Evolutionary conservation across 805 yeast genomes (phyloP).

Genomic region (Kregervanrija pseudodelftensis): DNA sequence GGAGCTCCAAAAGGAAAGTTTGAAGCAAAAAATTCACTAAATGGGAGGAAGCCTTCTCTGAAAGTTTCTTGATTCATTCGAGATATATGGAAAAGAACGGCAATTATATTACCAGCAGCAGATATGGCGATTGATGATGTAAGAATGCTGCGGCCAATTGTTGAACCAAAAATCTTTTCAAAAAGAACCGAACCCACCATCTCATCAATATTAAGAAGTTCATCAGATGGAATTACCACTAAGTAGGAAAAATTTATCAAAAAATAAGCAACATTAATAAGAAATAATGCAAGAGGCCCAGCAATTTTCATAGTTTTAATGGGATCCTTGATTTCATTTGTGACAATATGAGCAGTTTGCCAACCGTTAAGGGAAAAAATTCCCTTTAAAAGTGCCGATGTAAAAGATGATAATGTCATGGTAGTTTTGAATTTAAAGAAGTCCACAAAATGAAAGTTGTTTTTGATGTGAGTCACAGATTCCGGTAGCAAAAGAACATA

Average conservation of each 20-base stretch:
- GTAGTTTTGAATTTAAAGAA: conserved; percentile 23
- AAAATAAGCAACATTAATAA: conserved; percentile 38
- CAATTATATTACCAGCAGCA: conserved; percentile 50
- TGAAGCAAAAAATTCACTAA: conserved; percentile 42
- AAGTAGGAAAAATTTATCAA: conserved; percentile 44
- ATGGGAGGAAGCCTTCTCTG: conserved; percentile 49
- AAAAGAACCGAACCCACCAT: conserved; percentile 46
- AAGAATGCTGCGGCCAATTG: conserved; percentile 40
- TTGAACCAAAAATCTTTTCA: conserved; percentile 42
- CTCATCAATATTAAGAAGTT: conserved; percentile 38
- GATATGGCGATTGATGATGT: conserved; percentile 45
- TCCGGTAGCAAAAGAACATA: conserved; percentile 49
- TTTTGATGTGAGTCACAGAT: conserved; percentile 36
- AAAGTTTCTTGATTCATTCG: conserved; percentile 52
- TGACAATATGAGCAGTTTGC: conserved; percentile 46
- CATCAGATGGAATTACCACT: conserved; percentile 42
- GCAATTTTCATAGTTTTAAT: conserved; percentile 44
- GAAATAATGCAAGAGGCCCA: conserved; percentile 40
- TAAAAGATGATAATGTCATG: conserved; percentile 36
- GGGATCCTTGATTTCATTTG: conserved; percentile 51
- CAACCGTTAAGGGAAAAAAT: conserved; percentile 48
- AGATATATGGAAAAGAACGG: conserved; percentile 45
- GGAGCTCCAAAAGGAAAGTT: conserved; percentile 52
- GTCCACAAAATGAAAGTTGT: conserved; percentile 29
- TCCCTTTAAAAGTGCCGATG: conserved; percentile 45